phyloP scores from a whole-genome alignment of 2,329 filamentous ascomycete species.

The Aspergillus aculeatinus region DNA sequence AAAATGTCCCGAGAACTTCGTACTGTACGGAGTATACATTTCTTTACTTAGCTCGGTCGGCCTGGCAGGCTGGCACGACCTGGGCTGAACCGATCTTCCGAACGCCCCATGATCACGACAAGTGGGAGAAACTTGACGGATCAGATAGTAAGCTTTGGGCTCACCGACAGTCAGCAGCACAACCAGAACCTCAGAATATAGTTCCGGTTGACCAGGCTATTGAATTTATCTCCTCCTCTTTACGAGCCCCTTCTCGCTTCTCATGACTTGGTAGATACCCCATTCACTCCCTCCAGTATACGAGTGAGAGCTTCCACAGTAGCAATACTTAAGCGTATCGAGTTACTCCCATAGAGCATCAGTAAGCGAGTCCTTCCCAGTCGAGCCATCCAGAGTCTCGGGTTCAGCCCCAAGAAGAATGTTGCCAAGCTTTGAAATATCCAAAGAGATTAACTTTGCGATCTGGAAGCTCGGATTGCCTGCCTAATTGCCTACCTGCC shows the following conservation, averaged over 20 bases:
- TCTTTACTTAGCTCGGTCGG: too few species aligned
- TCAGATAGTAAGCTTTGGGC: neutral
- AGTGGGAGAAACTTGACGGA: neutral
- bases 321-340: too few species aligned
- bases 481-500: neutral
- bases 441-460: neutral
- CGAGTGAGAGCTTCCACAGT: too few species aligned
- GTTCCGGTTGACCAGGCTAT: slow-evolving; percentile 14
- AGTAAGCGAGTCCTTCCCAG: neutral
- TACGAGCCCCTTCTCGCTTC: slow-evolving; percentile 8
- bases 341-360: slow-evolving; percentile 3
- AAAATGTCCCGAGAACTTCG: too few species aligned
- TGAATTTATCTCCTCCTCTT: slow-evolving; percentile 7
- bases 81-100: neutral
- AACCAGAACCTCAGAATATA: neutral
- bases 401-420: neutral
- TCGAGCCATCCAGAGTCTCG: neutral
- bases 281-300: too few species aligned
- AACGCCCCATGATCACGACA: neutral
- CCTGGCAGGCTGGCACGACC: neutral
- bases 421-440: neutral
- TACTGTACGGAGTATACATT: too few species aligned
- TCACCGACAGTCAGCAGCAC: neutral
- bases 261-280: too few species aligned
- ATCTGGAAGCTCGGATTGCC: neutral